Base-by-base conservation (phyloP, 2,329 filamentous ascomycete genomes). In the Penicillium hordei region DNA sequence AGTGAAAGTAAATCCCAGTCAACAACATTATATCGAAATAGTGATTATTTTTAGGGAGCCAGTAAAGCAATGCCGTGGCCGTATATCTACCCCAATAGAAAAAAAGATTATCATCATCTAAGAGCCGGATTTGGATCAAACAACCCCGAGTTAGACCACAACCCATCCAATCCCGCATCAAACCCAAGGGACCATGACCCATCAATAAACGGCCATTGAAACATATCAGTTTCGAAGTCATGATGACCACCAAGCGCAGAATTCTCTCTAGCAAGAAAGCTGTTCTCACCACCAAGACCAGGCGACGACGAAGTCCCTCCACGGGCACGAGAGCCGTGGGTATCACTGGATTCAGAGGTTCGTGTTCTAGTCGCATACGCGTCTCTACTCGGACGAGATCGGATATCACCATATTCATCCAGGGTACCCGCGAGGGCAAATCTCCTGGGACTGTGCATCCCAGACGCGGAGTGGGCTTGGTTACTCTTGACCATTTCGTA, bases 341-440 rank as follows among this genome's bases (percentile, higher is more conserved):
- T 46, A 38, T 55, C 59, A 12, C 50, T 46, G 15, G 59, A 55
- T 27, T 62, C 64, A 1, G 59, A 12, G 4, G 63, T 56, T 25
- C 57, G 57, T 13, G 65, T 53, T 31, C 59, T 57, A n/a, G 48
- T 46, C 42, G 52, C 33, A 5, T 65, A 53, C 5, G 48, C 43
- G 1, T 70, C 66, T 8, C 62, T 62, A 9, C 54, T 59, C 0
- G 70, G 71, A n/a, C 68, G 66, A 5, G 64, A 68, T 5, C 72
- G 69, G 31, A 75, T 75, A 40, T 75, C 72, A 3, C 72, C 72
- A 43, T 75, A 75, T 56, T 75, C 72, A 50, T 75, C 72, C n/a
- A 75, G 50, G 2, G 65, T 71, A 0, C 72, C 71, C 5, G 66
- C 72, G 0, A 75, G 58, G 1, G 72, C 68, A 19, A 74, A 65